A percentile compares a stretch with the other conserved stretches of the same genome.
phyloP scores from a whole-genome alignment of 257 asterid species.

The Coffea canephora region DNA sequence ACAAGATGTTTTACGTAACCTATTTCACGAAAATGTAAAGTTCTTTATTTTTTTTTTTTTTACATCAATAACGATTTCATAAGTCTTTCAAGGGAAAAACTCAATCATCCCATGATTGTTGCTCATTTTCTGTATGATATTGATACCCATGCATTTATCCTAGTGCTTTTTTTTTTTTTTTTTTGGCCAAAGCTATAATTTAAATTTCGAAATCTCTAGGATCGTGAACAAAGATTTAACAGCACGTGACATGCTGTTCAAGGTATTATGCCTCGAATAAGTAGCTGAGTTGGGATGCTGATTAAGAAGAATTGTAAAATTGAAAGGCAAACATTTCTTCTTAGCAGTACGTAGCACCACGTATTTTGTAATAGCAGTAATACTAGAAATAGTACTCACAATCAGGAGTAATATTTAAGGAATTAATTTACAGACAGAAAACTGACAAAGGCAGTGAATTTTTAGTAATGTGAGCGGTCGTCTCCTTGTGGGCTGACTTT shows the following conservation, averaged over 20 bases:
- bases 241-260: background rate
- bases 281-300: background rate
- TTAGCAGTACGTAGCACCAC: background rate
- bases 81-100: no score
- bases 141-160: background rate
- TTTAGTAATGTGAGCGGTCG: constrained; percentile 72
- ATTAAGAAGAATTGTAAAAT: background rate
- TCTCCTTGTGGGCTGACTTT: constrained; percentile 89
- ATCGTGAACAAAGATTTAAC: background rate
- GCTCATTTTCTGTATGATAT: no score
- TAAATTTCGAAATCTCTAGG: background rate
- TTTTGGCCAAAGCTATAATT: background rate
- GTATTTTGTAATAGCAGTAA: no score
- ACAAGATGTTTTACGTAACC: no score
- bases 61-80: no score
- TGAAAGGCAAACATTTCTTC: background rate
- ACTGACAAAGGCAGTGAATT: constrained; percentile 80
- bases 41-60: no score
- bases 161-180: no score
- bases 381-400: background rate
- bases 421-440: constrained; percentile 24
- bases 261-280: background rate
- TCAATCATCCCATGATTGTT: no score
- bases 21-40: no score
- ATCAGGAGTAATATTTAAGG: background rate